These are phyloP conservation scores for Erythrobasidium hasegawianum DNA, from an alignment of 1,284 basidiomycete genomes.

Conservation along the genomic window DNA sequence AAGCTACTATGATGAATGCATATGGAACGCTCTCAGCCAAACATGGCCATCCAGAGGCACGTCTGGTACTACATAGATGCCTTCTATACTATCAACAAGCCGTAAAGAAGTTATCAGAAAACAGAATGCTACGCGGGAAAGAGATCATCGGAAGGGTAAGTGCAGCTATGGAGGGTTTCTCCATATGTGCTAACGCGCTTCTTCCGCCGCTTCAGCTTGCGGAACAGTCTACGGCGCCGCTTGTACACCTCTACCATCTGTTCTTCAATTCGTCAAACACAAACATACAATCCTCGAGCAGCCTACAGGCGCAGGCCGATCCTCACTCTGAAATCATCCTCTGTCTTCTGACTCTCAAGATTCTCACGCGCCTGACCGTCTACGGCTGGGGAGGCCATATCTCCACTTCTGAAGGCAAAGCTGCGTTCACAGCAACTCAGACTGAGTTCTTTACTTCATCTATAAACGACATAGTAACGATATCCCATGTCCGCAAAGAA, in stretches of 20 bases:
- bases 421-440: not conserved
- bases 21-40: slow-evolving; percentile 9
- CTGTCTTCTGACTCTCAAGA: slow-evolving; percentile 39
- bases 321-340: slow-evolving; percentile 34
- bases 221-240: slow-evolving; percentile 14
- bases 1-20: slow-evolving; percentile 36
- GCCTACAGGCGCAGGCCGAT: slow-evolving; percentile 1
- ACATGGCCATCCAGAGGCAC: slow-evolving; percentile 19
- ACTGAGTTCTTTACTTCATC: slow-evolving; percentile 38
- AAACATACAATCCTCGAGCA: not conserved
- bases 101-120: slow-evolving; percentile 42
- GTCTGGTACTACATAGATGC: slow-evolving; percentile 38
- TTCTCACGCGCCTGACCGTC: slow-evolving; percentile 37
- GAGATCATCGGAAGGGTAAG: slow-evolving; percentile 34
- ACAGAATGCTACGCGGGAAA: slow-evolving; percentile 40
- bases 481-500: slow-evolving; percentile 33
- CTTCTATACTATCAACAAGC: slow-evolving; percentile 41
- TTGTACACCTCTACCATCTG: slow-evolving; percentile 4
- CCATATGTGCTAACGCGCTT: not conserved
- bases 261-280: slow-evolving; percentile 4
- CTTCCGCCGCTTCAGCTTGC: not conserved
- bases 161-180: too few relatives aligned
- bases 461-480: slow-evolving; percentile 29
- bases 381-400: slow-evolving; percentile 37
- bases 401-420: not conserved